phyloP scores from a whole-genome alignment of 1,139 yeast genomes.

The Yueomyces sp. region DNA sequence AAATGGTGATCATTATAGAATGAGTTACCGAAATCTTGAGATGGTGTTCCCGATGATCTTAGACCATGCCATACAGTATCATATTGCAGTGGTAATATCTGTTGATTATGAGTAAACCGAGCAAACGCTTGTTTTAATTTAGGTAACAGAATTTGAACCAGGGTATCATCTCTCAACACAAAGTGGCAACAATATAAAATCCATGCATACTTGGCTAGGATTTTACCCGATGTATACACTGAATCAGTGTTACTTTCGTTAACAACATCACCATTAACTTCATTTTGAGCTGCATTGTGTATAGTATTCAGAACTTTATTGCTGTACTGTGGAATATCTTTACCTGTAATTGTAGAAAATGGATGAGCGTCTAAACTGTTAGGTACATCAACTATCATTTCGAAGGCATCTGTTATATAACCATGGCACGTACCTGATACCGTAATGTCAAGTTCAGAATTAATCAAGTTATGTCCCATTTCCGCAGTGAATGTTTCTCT shows the following conservation, averaged over 20 bases:
- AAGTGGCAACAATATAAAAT: conserved; percentile 50
- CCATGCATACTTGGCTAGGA: conserved; percentile 64
- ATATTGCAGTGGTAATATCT: conserved; percentile 45
- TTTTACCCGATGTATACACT: conserved; percentile 69
- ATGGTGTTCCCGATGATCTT: conserved; percentile 45
- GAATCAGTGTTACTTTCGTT: conserved; percentile 53
- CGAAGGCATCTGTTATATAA: conserved; percentile 36
- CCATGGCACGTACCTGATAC: conserved; percentile 59
- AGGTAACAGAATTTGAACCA: conserved; percentile 37
- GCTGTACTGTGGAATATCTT: conserved; percentile 27
- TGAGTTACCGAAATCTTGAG: conserved; percentile 61
- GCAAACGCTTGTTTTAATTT: conserved; percentile 47
- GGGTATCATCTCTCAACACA: conserved; percentile 35
- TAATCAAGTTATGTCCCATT: conserved; percentile 19
- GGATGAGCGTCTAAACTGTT: conserved; percentile 43
- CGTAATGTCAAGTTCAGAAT: conserved; percentile 45
- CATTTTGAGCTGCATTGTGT: conserved; percentile 36
- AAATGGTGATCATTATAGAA: conserved; percentile 74
- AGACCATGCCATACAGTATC: conserved; percentile 68
- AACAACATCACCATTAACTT: conserved; percentile 40
- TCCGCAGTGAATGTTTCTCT: conserved; percentile 31
- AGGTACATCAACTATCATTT: conserved; percentile 38
- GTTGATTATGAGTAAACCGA: conserved; percentile 43
- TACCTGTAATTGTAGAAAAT: conserved; percentile 36
- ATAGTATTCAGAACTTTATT: conserved; percentile 31